phyloP scores from a whole-genome alignment of 2,329 filamentous ascomycete species.

The Ophiosphaerella herpotricha region DNA sequence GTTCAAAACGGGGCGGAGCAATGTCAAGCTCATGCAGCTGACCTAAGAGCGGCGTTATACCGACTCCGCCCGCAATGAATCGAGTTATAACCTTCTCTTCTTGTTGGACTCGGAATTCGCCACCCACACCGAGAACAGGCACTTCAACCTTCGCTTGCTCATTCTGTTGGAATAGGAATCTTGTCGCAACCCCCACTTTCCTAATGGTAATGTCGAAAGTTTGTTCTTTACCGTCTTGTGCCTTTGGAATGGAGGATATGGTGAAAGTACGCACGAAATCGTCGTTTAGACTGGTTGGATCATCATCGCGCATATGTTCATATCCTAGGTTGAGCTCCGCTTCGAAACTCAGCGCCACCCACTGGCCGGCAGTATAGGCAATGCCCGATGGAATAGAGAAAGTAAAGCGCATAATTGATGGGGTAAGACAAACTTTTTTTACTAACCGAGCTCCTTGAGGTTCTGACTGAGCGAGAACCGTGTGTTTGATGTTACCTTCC shows the following conservation, averaged over 20 bases:
- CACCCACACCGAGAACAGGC: constrained; percentile 74
- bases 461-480: constrained; percentile 1
- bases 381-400: constrained; percentile 54
- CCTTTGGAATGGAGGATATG: constrained; percentile 64
- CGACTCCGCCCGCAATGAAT: constrained; percentile 80
- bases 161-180: constrained; percentile 65
- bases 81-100: constrained; percentile 46
- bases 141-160: constrained; percentile 62
- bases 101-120: constrained; percentile 58
- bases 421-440: constrained; percentile 64
- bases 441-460: constrained; percentile 60
- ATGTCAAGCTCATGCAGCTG: constrained; percentile 55
- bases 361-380: constrained; percentile 71
- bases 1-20: constrained; percentile 46
- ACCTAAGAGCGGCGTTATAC: constrained; percentile 79
- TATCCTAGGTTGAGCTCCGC: constrained; percentile 73
- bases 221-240: constrained; percentile 22
- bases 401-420: constrained; percentile 68
- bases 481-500: constrained; percentile 56
- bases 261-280: constrained; percentile 86
- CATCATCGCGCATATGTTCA: constrained; percentile 80
- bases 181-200: constrained; percentile 70
- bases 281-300: constrained; percentile 80
- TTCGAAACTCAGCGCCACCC: constrained; percentile 75
- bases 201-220: constrained; percentile 75